Evolutionary conservation across 768 basidiomycete genomes (phyloP).

Genomic region (Panaeolus cyanescens): DNA sequence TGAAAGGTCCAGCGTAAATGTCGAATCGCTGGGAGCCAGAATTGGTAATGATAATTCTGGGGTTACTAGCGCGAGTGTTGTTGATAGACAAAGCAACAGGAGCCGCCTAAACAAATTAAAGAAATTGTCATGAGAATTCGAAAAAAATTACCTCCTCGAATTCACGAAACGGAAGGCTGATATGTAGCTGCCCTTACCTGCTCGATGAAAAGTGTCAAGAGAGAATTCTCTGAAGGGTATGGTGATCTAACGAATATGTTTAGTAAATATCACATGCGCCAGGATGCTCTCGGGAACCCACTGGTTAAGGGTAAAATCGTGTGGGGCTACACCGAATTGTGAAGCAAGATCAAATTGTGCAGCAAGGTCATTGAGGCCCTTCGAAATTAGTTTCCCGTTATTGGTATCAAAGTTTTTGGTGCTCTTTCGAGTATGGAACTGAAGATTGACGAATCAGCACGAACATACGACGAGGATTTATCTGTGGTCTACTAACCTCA

Average conservation of each 20-base stretch:
- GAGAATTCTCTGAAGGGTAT: constrained; percentile 60
- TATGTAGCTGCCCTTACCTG: constrained; percentile 31
- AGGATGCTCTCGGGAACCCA: constrained; percentile 27
- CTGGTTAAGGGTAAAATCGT: constrained; percentile 70
- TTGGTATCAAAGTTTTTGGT: constrained; percentile 63
- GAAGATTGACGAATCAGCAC: constrained; percentile 7
- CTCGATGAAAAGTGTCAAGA: constrained; percentile 59
- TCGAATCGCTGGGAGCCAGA: constrained; percentile 69
- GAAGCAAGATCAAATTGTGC: constrained; percentile 61
- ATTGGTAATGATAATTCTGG: constrained; percentile 67
- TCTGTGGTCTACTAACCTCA: too few relatives aligned
- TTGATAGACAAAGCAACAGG: constrained; percentile 61
- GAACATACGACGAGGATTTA: neutral
- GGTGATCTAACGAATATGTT: constrained; percentile 45
- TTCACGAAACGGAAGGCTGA: neutral
- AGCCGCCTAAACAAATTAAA: constrained; percentile 37
- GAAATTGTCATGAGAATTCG: too few relatives aligned
- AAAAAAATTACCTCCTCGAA: neutral
- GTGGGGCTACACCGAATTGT: constrained; percentile 72
- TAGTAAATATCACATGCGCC: neutral
- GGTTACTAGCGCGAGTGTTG: constrained; percentile 60
- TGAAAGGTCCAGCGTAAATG: constrained; percentile 69
- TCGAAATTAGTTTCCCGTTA: constrained; percentile 52
- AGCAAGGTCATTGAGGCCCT: constrained; percentile 54
- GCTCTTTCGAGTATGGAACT: constrained; percentile 68